Base-by-base conservation (phyloP, 371 early-diverging fungal genomes). In the Zopfochytrium polystomum region DNA sequence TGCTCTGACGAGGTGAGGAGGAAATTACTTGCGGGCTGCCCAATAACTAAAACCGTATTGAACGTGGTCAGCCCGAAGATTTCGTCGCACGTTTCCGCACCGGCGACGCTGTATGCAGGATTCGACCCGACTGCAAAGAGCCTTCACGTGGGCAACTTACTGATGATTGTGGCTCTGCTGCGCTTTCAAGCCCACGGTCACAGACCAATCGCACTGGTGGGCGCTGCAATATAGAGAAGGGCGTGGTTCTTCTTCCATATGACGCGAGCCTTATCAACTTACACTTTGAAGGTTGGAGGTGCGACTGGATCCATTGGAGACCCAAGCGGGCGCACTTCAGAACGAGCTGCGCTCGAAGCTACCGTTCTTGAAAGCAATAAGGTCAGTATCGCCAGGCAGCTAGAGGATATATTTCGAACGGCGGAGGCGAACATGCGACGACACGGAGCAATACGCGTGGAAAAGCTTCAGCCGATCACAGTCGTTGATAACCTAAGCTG, bases 261-360 rank as follows among this genome's bases (percentile, higher is more conserved):
- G 23, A 20, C n/a, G 31, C n/a, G n/a, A n/a, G n/a, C n/a, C n/a
- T n/a, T n/a, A n/a, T n/a, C n/a, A n/a, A n/a, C n/a, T n/a, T n/a
- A n/a, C 35, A 13, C 67, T 6, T 49, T 34, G 22, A 15, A 88
- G 88, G 77, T 91, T 0, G 96, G 96, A 18, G 94, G 93, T 7
- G 96, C 96, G 5, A 96, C 96, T 0, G 97, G 95, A 1, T 70
- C 84, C 25, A 94, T 96, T 51, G 97, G 96, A 11, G 97, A 96
- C 67, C 97, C 96, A 6, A 87, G 88, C 20, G 94, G 94, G 3
- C 80, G 89, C 51, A 81, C 80, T 32, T 85, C 88, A 0, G 97
- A 95, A 52, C 85, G 96, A 4, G 70, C 74, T 2, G 85, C 85
- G 2, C 68, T 94, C 0, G 58, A 60, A 15, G 80, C 79, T 1